phyloP scores from a whole-genome alignment of 345 rosid genomes.

The Camelina neglecta region DNA sequence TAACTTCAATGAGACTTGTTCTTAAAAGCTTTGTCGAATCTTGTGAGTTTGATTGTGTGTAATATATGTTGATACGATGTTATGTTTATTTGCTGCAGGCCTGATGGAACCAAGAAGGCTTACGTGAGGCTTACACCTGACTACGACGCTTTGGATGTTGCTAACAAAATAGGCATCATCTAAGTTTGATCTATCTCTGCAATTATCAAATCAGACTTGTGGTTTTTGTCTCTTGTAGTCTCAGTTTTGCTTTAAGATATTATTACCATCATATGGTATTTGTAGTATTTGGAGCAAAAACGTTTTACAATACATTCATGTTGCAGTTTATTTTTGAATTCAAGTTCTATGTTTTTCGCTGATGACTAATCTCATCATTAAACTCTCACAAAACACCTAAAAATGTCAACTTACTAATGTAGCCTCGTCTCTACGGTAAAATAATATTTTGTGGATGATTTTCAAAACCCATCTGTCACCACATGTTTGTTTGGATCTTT shows the following conservation, averaged over 20 bases:
- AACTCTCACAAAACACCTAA: neutral
- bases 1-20: slow-evolving; percentile 13
- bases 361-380: neutral
- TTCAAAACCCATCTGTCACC: neutral
- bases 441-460: no score
- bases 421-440: neutral
- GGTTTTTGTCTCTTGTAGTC: slow-evolving; percentile 35
- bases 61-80: neutral
- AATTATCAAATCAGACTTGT: slow-evolving; percentile 34
- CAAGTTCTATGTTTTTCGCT: slow-evolving; percentile 2
- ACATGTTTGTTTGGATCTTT: slow-evolving; percentile 8
- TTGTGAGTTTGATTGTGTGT: neutral
- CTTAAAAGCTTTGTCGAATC: no score
- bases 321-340: slow-evolving; percentile 22
- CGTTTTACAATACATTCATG: slow-evolving; percentile 23
- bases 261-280: slow-evolving; percentile 8
- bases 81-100: slow-evolving; percentile 48
- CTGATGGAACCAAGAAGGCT: slow-evolving; percentile 81
- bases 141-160: slow-evolving; percentile 75
- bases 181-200: slow-evolving; percentile 42
- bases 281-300: slow-evolving; percentile 24
- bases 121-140: slow-evolving; percentile 74
- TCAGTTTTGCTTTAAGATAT: slow-evolving; percentile 42
- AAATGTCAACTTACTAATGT: neutral
- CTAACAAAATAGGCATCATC: slow-evolving; percentile 83